Percentiles rank a stretch among this genome's conserved stretches.
phyloP scores from a whole-genome alignment of 108 stramenopile species.

The Chaetoceros tenuissimus region DNA sequence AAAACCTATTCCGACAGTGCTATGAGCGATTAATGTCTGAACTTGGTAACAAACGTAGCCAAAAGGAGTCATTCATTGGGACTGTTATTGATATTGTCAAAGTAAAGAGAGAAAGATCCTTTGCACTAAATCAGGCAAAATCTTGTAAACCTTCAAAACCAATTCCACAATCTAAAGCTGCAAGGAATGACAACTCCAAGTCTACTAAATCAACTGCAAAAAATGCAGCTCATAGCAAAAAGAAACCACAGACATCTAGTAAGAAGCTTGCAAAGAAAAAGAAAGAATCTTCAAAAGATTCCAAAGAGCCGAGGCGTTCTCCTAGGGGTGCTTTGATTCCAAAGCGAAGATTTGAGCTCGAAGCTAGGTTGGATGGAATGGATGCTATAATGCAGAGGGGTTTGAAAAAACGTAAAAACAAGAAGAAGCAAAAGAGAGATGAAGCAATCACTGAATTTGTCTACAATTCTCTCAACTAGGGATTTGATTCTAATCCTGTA shows the following conservation, averaged over 20 bases:
- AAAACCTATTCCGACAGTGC: slow-evolving; percentile 28
- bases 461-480: neutral
- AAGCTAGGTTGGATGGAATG: slow-evolving; percentile 12
- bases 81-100: slow-evolving; percentile 25
- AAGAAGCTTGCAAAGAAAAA: slow-evolving; percentile 10
- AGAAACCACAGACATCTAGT: no score
- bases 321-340: slow-evolving; percentile 19
- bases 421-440: slow-evolving; percentile 28
- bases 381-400: slow-evolving; percentile 14
- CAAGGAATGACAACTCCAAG: no score
- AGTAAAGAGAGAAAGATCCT: slow-evolving; percentile 19
- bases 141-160: neutral
- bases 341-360: slow-evolving; percentile 13
- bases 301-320: slow-evolving; percentile 3
- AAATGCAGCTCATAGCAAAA: no score
- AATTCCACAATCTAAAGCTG: no score
- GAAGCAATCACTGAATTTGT: slow-evolving; percentile 14
- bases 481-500: no score
- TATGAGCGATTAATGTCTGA: slow-evolving; percentile 15
- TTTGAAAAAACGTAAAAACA: slow-evolving; percentile 30
- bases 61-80: slow-evolving; percentile 20
- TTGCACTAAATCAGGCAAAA: neutral
- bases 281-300: neutral
- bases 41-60: neutral
- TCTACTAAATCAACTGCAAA: no score